Evolutionary conservation across 495 filamentous ascomycete species (phyloP), one percentile per base, ranked within the genome.

Genomic region (Rostrohypoxylon terebratum): DNA sequence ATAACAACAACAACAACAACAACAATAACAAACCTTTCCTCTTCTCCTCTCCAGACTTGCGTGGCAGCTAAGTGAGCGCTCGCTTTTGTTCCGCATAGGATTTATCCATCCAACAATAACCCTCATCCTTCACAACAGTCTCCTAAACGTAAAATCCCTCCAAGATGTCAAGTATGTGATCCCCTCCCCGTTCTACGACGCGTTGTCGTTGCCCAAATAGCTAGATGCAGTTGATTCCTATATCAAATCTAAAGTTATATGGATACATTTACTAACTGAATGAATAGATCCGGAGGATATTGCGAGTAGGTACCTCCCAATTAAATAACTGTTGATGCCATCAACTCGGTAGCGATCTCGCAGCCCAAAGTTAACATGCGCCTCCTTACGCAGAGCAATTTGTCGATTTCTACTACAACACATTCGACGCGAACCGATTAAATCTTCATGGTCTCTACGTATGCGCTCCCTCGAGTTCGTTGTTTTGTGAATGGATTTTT

Each of bases 371-470:
- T 63, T 73, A 65, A 76, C 59, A 71, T 34, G 14, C 55, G 44
- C 34, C 28, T 61, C 47, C 28, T 61, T 54, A 16, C 11, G 58
- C 78, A 98, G 94, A 86, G 70, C 84, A 94, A 75, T 98, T 98
- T 81, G 90, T 93, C 57, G 65, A 88, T 23, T 94, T 90, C 85
- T 98, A 97, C 90, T 97, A 97, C 85, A 81, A 88, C 63, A 90
- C 89, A 57, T 97, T 98, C 81, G 94, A 97, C 79, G 53, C 66
- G 53, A 79, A 91, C 78, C 90, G 94, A 63, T 68, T 68, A 21
- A 69, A 77, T 10, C 86, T 98, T 23, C 83, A 80, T 1, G 73
- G 81, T 54, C 92, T 98, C 82, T 98, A 98, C 84, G 94, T 74
- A 68, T 59, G 59, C 40, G 23, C 20, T 13, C 25, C 13, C 18